Percentiles rank a stretch among this genome's conserved stretches.
Evolutionary conservation across 2,329 filamentous ascomycete genomes (phyloP).

Genomic region (Nothophoma quercina): DNA sequence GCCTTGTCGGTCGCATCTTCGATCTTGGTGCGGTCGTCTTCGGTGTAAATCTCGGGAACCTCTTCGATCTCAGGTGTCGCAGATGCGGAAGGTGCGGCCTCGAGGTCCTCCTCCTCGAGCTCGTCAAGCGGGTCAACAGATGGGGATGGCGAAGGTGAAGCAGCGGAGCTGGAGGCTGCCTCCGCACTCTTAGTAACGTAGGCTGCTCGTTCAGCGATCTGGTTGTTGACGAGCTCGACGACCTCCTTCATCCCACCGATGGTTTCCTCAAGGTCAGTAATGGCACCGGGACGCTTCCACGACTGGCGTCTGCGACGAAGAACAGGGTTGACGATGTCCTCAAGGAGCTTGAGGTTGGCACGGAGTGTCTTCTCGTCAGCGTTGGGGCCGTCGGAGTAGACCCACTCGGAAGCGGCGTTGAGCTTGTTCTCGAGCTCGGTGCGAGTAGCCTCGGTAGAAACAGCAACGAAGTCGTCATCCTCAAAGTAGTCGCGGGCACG

Average conservation of each 20-base stretch:
- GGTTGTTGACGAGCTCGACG: constrained; percentile 71
- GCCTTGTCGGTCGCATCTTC: constrained; percentile 69
- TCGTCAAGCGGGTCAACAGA: constrained; percentile 66
- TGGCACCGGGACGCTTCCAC: constrained; percentile 71
- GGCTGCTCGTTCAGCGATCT: constrained; percentile 74
- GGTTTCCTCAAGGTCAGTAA: constrained; percentile 73
- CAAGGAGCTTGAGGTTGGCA: constrained; percentile 77
- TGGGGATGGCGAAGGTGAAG: constrained; percentile 54
- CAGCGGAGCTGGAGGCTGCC: constrained; percentile 52
- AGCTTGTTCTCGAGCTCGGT: constrained; percentile 72
- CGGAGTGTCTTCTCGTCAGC: constrained; percentile 79
- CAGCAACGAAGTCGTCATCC: constrained; percentile 74
- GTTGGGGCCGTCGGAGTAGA: constrained; percentile 83
- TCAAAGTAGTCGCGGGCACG: constrained; percentile 82
- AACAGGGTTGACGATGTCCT: constrained; percentile 79
- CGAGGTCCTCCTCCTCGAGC: constrained; percentile 74
- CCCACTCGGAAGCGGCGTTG: constrained; percentile 80
- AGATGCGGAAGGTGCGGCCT: constrained; percentile 51
- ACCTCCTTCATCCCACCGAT: constrained; percentile 76
- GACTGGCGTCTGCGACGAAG: constrained; percentile 78
- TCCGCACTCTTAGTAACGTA: constrained; percentile 52
- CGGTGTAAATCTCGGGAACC: constrained; percentile 67
- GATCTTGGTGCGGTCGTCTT: constrained; percentile 73
- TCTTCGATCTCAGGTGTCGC: constrained; percentile 38
- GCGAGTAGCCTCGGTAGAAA: constrained; percentile 74